Evolutionary conservation across 352 stramenopile genomes (phyloP).

Genomic region (Thalassiosira hispida): DNA sequence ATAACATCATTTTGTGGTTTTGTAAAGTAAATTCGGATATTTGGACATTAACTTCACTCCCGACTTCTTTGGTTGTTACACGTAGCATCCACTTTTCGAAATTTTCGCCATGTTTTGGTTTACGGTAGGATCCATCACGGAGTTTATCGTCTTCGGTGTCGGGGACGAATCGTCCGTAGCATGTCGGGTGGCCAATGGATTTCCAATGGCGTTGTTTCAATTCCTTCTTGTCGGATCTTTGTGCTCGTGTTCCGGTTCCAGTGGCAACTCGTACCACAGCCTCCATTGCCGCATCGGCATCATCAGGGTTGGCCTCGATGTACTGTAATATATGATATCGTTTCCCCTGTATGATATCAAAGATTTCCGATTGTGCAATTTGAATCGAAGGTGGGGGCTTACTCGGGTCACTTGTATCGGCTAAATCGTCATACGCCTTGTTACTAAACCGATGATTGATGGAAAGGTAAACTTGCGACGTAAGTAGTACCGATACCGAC

Average conservation of each 20-base stretch:
- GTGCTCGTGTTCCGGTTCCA: slow-evolving; percentile 82
- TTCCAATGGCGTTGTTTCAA: slow-evolving; percentile 86
- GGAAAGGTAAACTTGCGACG: slow-evolving; percentile 88
- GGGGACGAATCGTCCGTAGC: slow-evolving; percentile 83
- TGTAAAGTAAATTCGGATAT: slow-evolving; percentile 93
- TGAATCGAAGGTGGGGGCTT: slow-evolving; percentile 86
- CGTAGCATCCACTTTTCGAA: slow-evolving; percentile 89
- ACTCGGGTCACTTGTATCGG: slow-evolving; percentile 80
- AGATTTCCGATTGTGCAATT: slow-evolving; percentile 90
- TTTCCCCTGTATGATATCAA: slow-evolving; percentile 89
- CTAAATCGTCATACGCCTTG: slow-evolving; percentile 86
- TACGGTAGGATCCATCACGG: slow-evolving; percentile 82
- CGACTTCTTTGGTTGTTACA: slow-evolving; percentile 87
- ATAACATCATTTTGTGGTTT: slow-evolving; percentile 90
- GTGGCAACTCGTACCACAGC: slow-evolving; percentile 88
- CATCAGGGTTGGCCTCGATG: slow-evolving; percentile 83
- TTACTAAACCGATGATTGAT: slow-evolving; percentile 88
- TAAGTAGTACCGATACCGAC: slow-evolving; percentile 85
- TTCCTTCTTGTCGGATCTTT: slow-evolving; percentile 64
- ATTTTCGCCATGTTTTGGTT: slow-evolving; percentile 78
- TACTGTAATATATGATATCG: slow-evolving; percentile 89
- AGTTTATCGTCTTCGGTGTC: slow-evolving; percentile 88
- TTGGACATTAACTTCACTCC: slow-evolving; percentile 90
- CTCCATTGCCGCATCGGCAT: slow-evolving; percentile 87
- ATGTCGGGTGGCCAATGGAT: slow-evolving; percentile 80